Conservation (phyloP, 2,329 filamentous ascomycete genomes). For the Dryadomyces sulphureus region DNA sequence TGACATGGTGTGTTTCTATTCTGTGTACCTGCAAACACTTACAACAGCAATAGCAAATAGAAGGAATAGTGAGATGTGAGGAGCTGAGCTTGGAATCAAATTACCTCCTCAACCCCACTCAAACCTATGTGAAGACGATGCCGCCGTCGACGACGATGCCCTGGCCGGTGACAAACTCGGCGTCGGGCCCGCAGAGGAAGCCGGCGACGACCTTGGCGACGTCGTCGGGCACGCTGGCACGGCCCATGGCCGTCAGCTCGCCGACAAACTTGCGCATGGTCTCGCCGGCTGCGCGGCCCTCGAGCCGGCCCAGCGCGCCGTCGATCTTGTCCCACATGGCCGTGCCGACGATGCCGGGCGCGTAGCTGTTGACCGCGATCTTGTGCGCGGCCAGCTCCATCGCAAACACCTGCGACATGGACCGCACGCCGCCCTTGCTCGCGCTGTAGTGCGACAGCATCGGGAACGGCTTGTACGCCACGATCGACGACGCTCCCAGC, state of each 20-base stretch:
- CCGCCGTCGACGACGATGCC: conserved; percentile 48
- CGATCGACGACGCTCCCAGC: conserved; percentile 37
- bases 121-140: conserved; percentile 29
- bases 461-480: conserved; percentile 43
- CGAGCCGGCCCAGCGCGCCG: conserved; percentile 25
- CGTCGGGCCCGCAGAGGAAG: conserved; percentile 26
- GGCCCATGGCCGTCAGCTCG: conserved; percentile 36
- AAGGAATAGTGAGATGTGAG: too few species aligned
- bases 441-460: conserved; percentile 48
- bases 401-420: conserved; percentile 50
- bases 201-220: conserved; percentile 48
- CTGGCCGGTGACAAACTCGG: conserved; percentile 50
- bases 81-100: too few species aligned
- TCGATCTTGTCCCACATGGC: conserved; percentile 49
- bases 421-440: conserved; percentile 52
- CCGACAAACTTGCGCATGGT: conserved; percentile 38
- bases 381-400: conserved; percentile 49
- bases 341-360: conserved; percentile 52
- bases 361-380: conserved; percentile 54
- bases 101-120: too few species aligned
- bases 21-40: too few species aligned
- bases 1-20: too few species aligned
- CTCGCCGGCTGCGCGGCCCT: conserved; percentile 20
- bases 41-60: too few species aligned
- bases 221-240: conserved; percentile 25